Evolutionary conservation across 2,329 filamentous ascomycete genomes (phyloP).

Genomic region (Aspergillus cejpii): DNA sequence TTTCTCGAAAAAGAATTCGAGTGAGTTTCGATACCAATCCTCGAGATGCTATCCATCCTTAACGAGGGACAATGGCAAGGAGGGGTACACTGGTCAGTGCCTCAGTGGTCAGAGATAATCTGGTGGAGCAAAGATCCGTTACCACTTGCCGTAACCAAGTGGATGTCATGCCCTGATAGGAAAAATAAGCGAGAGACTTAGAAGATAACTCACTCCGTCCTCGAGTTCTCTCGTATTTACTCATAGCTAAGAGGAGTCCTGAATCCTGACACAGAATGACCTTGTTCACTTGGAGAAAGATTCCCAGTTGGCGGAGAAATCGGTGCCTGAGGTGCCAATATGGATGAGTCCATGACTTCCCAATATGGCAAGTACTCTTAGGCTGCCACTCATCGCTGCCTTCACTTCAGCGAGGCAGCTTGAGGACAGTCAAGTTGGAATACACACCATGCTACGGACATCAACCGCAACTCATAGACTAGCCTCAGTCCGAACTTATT

Average conservation of each 20-base stretch:
- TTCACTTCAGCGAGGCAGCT: neutral
- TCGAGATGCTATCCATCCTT: too few species aligned
- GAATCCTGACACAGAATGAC: neutral
- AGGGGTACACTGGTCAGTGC: too few species aligned
- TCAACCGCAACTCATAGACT: neutral
- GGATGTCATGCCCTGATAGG: neutral
- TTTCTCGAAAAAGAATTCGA: too few species aligned
- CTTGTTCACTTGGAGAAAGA: too few species aligned
- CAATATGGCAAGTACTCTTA: too few species aligned
- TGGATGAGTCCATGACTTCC: too few species aligned
- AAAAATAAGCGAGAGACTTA: neutral
- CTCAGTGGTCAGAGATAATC: neutral
- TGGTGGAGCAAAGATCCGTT: neutral
- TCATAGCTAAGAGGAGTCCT: neutral
- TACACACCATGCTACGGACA: neutral
- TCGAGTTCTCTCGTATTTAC: neutral
- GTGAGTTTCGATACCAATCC: too few species aligned
- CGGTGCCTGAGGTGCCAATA: conserved; percentile 7
- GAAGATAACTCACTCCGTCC: neutral
- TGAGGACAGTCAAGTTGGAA: neutral
- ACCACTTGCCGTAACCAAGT: neutral
- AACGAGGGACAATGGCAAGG: too few species aligned
- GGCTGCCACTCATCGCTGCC: too few species aligned
- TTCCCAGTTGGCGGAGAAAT: neutral
- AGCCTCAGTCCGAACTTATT: neutral